These are phyloP conservation scores for Camellia sinensis DNA, from an alignment of 148 eudicot genomes.

Conservation along the genomic window DNA sequence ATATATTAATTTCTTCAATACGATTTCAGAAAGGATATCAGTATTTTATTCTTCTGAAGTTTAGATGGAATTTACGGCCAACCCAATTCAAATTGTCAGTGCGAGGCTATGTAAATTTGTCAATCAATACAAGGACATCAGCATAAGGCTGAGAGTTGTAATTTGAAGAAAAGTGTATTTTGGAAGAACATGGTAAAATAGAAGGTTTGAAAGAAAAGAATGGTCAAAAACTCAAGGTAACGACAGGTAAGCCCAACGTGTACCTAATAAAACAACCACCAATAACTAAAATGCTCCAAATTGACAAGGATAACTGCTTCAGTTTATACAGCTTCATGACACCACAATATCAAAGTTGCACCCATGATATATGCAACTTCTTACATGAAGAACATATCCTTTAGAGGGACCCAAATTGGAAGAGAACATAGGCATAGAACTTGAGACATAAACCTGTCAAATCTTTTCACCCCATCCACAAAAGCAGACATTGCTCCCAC, in stretches of 20 bases:
- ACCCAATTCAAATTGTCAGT: neutral
- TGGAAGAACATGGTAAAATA: neutral
- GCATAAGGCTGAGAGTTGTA: neutral
- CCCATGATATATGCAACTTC: neutral
- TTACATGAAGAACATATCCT: neutral
- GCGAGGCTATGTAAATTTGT: neutral
- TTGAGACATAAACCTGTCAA: constrained; percentile 4
- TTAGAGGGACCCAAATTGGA: constrained; percentile 4
- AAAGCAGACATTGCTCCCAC: neutral
- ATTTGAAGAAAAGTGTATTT: neutral
- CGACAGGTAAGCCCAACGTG: neutral
- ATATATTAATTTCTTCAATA: neutral
- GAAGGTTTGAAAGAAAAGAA: neutral
- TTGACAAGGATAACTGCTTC: neutral
- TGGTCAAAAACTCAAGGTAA: neutral
- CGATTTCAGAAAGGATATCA: neutral
- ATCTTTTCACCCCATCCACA: neutral
- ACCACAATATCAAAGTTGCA: neutral
- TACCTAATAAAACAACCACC: neutral
- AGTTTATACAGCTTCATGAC: neutral
- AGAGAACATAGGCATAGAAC: neutral
- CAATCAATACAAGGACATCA: neutral
- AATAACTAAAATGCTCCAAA: neutral
- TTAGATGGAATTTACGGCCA: neutral
- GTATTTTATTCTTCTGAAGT: neutral